Evolutionary conservation across 192 early-diverging fungal species (phyloP).

Genomic region (Lobosporangium transversale): DNA sequence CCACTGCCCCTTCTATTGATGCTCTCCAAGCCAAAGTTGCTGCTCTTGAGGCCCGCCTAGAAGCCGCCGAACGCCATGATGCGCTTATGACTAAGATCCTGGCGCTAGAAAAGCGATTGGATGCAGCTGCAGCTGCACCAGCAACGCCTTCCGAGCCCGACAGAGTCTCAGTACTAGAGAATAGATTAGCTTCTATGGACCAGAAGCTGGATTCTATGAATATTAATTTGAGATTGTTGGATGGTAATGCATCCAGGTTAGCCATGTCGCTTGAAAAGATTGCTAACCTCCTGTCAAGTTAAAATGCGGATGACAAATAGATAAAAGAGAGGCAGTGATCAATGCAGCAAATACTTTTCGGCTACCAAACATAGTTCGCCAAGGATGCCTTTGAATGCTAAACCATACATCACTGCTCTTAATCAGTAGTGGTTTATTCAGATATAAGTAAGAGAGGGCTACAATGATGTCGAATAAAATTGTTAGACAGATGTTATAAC

Average conservation of each 20-base stretch:
- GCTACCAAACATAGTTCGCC: no score
- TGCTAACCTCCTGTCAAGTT: background rate
- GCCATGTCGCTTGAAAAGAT: background rate
- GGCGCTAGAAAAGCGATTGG: slow-evolving; percentile 21
- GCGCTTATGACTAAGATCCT: slow-evolving; percentile 17
- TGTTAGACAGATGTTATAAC: no score
- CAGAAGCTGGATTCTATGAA: background rate
- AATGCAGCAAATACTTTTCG: no score
- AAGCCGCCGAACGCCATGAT: slow-evolving; percentile 16
- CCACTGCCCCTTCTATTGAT: no score
- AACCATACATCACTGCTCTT: no score
- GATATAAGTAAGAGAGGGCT: no score
- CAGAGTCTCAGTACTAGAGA: background rate
- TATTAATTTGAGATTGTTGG: background rate
- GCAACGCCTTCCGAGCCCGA: background rate
- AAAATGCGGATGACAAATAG: no score
- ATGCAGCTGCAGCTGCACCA: background rate
- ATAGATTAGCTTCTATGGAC: background rate
- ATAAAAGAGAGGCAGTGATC: no score
- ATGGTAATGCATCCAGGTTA: background rate
- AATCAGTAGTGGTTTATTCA: no score
- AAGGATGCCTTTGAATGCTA: no score
- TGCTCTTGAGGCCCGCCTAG: slow-evolving; percentile 18
- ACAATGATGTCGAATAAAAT: no score
- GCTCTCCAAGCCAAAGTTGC: slow-evolving; percentile 15